Conservation (phyloP, 2,329 filamentous ascomycete species). For the Aureobasidium uvarum region DNA sequence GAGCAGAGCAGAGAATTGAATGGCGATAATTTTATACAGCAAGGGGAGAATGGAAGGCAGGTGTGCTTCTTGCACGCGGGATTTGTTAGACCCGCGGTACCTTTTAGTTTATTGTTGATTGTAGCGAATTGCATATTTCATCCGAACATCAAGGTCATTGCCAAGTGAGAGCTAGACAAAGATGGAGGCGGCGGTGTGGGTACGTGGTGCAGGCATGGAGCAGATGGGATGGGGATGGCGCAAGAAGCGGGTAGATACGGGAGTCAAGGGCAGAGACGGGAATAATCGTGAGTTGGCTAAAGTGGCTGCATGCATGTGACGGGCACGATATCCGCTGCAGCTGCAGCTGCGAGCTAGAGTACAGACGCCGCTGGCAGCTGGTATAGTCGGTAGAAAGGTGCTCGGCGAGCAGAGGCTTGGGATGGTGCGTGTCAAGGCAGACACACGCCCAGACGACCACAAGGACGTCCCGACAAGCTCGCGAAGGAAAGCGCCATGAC, state of each 20-base stretch:
- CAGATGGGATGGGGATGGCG: not conserved
- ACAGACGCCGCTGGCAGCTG: not conserved
- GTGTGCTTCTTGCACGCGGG: not conserved
- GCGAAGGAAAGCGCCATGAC: slow-evolving; percentile 10
- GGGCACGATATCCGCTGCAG: not conserved
- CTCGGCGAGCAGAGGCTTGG: not conserved
- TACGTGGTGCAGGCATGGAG: not conserved
- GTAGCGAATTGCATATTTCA: slow-evolving; percentile 16
- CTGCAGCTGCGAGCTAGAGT: not conserved
- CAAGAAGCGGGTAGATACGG: not conserved
- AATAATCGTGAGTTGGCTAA: slow-evolving; percentile 2
- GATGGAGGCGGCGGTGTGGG: not conserved
- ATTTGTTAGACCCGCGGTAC: not conserved
- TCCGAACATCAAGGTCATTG: slow-evolving; percentile 19
- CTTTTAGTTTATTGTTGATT: not conserved
- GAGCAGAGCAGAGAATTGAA: not conserved
- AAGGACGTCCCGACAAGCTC: not conserved
- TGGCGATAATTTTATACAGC: slow-evolving; percentile 19
- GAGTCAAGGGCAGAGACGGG: not conserved
- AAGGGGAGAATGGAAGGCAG: not conserved
- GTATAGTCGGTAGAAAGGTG: not conserved
- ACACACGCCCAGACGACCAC: not conserved
- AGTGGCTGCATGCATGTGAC: slow-evolving; percentile 19
- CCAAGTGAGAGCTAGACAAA: slow-evolving; percentile 4
- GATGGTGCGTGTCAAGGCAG: not conserved